Evolutionary conservation across 2,329 filamentous ascomycete species (phyloP).

Genomic region (Gnomoniopsis smithogilvyi): DNA sequence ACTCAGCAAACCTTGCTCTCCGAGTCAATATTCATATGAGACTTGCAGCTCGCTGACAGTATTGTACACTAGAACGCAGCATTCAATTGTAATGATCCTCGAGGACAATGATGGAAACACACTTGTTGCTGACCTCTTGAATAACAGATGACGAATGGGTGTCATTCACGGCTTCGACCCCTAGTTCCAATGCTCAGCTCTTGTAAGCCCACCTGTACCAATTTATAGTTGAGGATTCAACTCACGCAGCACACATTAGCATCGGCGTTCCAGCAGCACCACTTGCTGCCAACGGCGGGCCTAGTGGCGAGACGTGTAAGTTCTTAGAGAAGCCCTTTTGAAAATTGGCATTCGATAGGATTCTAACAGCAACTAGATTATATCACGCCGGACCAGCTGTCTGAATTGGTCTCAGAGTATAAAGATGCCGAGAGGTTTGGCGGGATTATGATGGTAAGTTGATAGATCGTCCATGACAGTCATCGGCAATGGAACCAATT

Average conservation of each 20-base stretch:
- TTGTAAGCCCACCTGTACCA: constrained; percentile 13
- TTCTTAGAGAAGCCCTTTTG: not conserved
- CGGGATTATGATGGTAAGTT: constrained; percentile 33
- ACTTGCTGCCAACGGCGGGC: constrained; percentile 31
- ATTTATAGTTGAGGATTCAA: not conserved
- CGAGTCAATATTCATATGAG: not conserved
- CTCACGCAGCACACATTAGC: not conserved
- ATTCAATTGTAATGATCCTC: constrained; percentile 21
- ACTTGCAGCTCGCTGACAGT: not conserved
- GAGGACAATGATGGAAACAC: not conserved
- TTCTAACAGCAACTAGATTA: constrained; percentile 23
- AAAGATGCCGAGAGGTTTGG: constrained; percentile 29
- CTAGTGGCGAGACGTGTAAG: constrained; percentile 26
- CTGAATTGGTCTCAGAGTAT: constrained; percentile 27
- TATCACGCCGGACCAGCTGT: constrained; percentile 28
- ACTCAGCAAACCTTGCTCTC: not conserved
- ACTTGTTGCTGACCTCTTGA: not conserved
- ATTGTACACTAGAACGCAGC: constrained; percentile 9
- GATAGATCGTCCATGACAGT: not conserved
- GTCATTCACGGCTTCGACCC: constrained; percentile 23
- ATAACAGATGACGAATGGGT: constrained; percentile 23
- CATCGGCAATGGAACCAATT: not conserved
- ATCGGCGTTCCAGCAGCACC: constrained; percentile 29
- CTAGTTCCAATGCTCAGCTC: constrained; percentile 25
- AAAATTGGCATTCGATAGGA: not conserved